A percentile compares a stretch with the other conserved stretches of the same genome.
Conservation (phyloP, 1,139 yeast species). For the Yamadazyma sp. region DNA sequence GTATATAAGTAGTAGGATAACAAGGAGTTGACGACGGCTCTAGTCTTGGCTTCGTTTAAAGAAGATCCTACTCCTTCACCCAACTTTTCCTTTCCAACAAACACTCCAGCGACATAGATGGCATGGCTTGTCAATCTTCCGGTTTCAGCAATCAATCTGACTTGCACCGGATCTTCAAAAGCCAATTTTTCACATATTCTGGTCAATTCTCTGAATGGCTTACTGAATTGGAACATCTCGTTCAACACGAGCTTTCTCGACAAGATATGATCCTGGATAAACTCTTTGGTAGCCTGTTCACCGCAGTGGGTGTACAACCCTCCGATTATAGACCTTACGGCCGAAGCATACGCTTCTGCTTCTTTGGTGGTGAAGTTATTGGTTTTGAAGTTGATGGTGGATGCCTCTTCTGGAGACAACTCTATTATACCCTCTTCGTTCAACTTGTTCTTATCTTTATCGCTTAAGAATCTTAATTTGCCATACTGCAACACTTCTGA, state of each 20-base stretch:
- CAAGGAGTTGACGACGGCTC: constrained; percentile 89
- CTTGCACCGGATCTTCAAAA: constrained; percentile 67
- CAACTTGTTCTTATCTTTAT: constrained; percentile 33
- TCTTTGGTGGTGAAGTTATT: constrained; percentile 25
- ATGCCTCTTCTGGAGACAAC: constrained; percentile 33
- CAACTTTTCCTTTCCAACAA: constrained; percentile 75
- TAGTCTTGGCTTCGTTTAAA: constrained; percentile 83
- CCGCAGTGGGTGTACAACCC: constrained; percentile 70
- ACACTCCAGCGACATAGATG: constrained; percentile 87
- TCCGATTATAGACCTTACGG: constrained; percentile 72
- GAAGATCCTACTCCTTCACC: constrained; percentile 98
- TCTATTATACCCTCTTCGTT: constrained; percentile 54
- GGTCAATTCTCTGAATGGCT: constrained; percentile 84
- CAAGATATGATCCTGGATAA: constrained; percentile 70
- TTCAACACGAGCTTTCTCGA: constrained; percentile 76
- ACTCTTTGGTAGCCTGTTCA: constrained; percentile 57
- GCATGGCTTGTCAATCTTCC: constrained; percentile 88
- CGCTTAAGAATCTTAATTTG: constrained; percentile 53
- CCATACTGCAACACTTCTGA: constrained; percentile 65
- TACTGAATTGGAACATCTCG: constrained; percentile 73
- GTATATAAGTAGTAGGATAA: constrained; percentile 90
- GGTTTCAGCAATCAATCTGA: constrained; percentile 86
- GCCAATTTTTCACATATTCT: constrained; percentile 76
- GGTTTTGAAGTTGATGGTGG: constrained; percentile 18
- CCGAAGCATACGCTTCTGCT: constrained; percentile 48